Conservation (phyloP, 2,329 filamentous ascomycete genomes). For the Pestalotiopsis sp. region DNA sequence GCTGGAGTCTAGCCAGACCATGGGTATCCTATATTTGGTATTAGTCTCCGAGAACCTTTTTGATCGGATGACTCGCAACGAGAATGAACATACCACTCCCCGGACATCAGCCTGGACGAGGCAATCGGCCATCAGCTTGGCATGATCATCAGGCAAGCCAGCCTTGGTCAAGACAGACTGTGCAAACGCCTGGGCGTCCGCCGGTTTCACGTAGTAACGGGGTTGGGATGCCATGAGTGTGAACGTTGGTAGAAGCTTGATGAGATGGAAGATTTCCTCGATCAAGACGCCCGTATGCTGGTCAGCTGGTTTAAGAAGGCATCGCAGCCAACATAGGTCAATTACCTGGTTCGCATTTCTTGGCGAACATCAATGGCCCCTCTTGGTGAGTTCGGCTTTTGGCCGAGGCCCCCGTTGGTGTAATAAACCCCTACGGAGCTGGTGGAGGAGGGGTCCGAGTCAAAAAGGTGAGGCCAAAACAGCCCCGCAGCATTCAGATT, state of each 20-base stretch:
- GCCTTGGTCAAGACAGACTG: not conserved
- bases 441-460: too few species aligned
- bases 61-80: not conserved
- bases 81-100: not conserved
- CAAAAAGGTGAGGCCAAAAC: too few species aligned
- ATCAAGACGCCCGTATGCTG: too few species aligned
- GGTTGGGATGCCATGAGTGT: not conserved
- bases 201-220: not conserved
- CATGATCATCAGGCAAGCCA: not conserved
- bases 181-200: not conserved
- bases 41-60: not conserved
- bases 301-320: too few species aligned
- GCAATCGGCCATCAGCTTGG: not conserved
- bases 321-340: too few species aligned
- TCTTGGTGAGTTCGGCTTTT: too few species aligned
- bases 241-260: not conserved
- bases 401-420: too few species aligned
- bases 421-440: too few species aligned
- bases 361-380: too few species aligned
- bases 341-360: too few species aligned
- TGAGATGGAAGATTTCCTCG: too few species aligned
- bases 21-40: not conserved
- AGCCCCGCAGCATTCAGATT: too few species aligned
- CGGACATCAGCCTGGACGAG: not conserved
- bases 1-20: not conserved